Evolutionary conservation across 2,329 filamentous ascomycete species (phyloP).

Genomic region (Pseudogymnoascus sp.): DNA sequence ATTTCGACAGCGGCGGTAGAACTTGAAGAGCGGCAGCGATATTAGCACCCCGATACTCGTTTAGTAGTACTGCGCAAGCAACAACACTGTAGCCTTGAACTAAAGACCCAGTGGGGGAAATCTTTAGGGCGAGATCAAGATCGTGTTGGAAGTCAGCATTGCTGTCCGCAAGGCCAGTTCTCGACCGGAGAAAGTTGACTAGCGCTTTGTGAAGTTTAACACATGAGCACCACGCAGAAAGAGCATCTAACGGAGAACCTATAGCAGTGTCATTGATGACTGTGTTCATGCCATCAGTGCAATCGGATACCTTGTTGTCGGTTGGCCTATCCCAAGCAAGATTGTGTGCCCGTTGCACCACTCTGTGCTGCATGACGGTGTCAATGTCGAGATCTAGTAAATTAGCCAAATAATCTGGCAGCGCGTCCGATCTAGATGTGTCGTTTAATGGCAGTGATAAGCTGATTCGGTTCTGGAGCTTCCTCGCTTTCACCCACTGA

Average conservation of each 20-base stretch:
- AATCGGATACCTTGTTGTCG: slow-evolving; percentile 56
- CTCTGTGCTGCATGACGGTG: slow-evolving; percentile 67
- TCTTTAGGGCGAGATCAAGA: slow-evolving; percentile 52
- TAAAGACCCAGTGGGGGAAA: slow-evolving; percentile 71
- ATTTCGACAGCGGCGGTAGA: slow-evolving; percentile 4
- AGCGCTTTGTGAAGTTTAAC: slow-evolving; percentile 64
- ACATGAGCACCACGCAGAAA: slow-evolving; percentile 87
- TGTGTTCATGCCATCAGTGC: slow-evolving; percentile 29
- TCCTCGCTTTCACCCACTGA: slow-evolving; percentile 75
- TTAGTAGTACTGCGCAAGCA: slow-evolving; percentile 49
- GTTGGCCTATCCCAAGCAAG: slow-evolving; percentile 66
- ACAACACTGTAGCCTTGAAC: slow-evolving; percentile 56
- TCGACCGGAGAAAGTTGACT: slow-evolving; percentile 52
- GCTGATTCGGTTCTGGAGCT: slow-evolving; percentile 46
- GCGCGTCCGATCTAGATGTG: slow-evolving; percentile 45
- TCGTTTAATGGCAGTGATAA: slow-evolving; percentile 25
- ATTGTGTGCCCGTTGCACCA: slow-evolving; percentile 82
- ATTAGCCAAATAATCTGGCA: slow-evolving; percentile 69
- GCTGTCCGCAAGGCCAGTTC: slow-evolving; percentile 33
- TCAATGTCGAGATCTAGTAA: slow-evolving; percentile 76
- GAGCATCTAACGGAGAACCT: slow-evolving; percentile 78
- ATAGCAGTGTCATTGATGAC: slow-evolving; percentile 59
- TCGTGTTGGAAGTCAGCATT: slow-evolving; percentile 22
- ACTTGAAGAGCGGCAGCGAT: not conserved
- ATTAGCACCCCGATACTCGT: slow-evolving; percentile 32